Evolutionary conservation across 2,329 filamentous ascomycete species (phyloP).

Genomic region (Scedosporium apiospermum): DNA sequence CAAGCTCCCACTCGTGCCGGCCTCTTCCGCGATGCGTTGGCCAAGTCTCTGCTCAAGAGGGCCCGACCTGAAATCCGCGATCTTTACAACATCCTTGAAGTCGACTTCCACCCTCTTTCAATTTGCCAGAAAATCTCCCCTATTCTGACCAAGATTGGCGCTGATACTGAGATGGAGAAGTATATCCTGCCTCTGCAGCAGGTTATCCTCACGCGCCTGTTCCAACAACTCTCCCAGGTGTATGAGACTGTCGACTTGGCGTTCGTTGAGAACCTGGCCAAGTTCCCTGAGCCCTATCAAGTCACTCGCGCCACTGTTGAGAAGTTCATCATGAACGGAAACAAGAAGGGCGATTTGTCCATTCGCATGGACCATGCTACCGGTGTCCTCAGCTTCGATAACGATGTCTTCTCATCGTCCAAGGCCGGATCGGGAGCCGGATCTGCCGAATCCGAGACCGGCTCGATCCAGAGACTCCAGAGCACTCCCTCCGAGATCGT

Average conservation of each 20-base stretch:
- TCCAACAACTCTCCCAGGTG: conserved; percentile 97
- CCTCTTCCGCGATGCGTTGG: conserved; percentile 91
- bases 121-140: conserved; percentile 99
- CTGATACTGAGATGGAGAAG: conserved; percentile 92
- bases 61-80: conserved; percentile 91
- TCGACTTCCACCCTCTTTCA: conserved; percentile 96
- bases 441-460: conserved; percentile 76
- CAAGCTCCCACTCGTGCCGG: conserved; percentile 79
- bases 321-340: conserved; percentile 99
- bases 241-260: conserved; percentile 95
- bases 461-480: conserved; percentile 87
- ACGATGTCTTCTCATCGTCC: conserved; percentile 93
- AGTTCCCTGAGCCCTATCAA: conserved; percentile 95
- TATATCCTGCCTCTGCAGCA: conserved; percentile 94
- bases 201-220: conserved; percentile 94
- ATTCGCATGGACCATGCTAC: conserved; percentile 95
- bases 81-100: conserved; percentile 96
- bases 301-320: conserved; percentile 85
- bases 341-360: conserved; percentile 97
- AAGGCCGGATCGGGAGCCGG: conserved; percentile 83
- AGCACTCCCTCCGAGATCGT: conserved; percentile 98
- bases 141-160: conserved; percentile 86
- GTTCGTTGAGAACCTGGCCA: conserved; percentile 86
- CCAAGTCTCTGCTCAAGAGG: conserved; percentile 88
- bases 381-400: conserved; percentile 92